Percentiles rank a stretch among this genome's conserved stretches.
Conservation (phyloP, 2,329 filamentous ascomycete species). For the Sclerotinia subarctica region DNA sequence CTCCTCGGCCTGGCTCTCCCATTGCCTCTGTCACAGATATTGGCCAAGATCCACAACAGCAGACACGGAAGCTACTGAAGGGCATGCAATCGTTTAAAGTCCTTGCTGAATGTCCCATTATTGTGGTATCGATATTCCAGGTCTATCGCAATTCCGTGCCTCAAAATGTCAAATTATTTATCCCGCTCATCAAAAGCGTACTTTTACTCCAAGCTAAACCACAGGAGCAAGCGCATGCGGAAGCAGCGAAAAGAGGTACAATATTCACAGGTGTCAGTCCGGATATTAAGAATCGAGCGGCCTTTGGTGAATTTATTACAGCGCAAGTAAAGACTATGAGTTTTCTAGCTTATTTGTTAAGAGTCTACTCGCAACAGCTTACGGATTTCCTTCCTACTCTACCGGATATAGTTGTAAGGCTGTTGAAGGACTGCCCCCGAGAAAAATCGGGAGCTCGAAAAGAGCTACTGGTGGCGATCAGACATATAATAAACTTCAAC, state of each 20-base stretch:
- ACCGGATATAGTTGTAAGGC: constrained; percentile 83
- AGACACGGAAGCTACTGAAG: constrained; percentile 75
- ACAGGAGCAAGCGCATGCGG: constrained; percentile 85
- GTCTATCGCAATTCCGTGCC: constrained; percentile 77
- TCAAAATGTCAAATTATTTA: constrained; percentile 85
- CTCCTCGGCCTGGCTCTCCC: constrained; percentile 85
- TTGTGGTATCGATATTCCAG: constrained; percentile 97
- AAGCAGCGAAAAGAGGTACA: constrained; percentile 73
- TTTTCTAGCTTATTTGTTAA: constrained; percentile 87
- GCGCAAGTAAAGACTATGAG: constrained; percentile 99
- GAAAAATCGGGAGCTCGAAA: constrained; percentile 94
- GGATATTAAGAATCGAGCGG: constrained; percentile 87
- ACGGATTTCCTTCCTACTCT: constrained; percentile 83
- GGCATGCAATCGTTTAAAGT: constrained; percentile 99
- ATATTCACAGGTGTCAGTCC: constrained; percentile 92
- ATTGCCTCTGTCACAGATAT: constrained; percentile 79
- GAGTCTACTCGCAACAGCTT: constrained; percentile 82
- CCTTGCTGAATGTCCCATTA: constrained; percentile 94
- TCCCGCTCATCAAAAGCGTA: constrained; percentile 89
- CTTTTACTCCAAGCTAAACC: constrained; percentile 85
- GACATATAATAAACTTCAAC: constrained; percentile 99
- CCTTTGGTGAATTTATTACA: constrained; percentile 96
- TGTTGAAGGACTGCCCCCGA: constrained; percentile 89
- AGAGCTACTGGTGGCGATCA: constrained; percentile 90
- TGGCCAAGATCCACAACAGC: constrained; percentile 75